A percentile compares a stretch with the other conserved stretches of the same genome.
Conservation (phyloP, 164 flowering plant genomes). For the Piper betle region DNA sequence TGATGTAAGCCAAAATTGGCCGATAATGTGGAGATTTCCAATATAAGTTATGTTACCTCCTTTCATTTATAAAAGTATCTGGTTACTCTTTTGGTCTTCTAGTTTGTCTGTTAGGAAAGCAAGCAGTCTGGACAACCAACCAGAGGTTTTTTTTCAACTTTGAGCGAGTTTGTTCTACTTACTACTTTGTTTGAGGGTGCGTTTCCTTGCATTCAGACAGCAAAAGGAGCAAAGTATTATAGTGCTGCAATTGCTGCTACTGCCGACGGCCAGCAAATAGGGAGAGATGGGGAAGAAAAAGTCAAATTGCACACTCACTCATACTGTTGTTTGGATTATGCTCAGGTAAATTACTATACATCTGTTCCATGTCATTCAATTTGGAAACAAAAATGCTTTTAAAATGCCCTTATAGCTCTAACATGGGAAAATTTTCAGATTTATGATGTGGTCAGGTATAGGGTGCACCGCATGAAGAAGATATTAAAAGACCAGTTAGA, state of each 20-base stretch:
- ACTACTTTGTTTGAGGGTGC: background rate
- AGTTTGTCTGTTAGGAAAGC: too few relatives aligned
- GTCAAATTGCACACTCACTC: conserved; percentile 91
- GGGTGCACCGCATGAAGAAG: conserved; percentile 90
- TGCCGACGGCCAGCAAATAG: conserved; percentile 38
- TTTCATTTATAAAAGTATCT: too few relatives aligned
- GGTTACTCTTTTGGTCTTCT: background rate
- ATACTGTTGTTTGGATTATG: conserved; percentile 85
- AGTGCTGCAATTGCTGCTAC: conserved; percentile 82
- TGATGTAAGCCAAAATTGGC: too few relatives aligned
- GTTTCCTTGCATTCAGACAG: conserved; percentile 41
- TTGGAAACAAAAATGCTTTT: background rate
- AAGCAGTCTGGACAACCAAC: background rate
- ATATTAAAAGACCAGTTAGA: conserved; percentile 86
- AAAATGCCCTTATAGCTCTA: background rate
- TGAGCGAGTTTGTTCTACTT: background rate
- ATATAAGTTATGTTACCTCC: background rate
- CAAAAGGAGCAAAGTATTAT: conserved; percentile 73
- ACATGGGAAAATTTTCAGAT: conserved; percentile 43
- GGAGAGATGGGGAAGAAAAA: conserved; percentile 78
- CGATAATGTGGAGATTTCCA: too few relatives aligned
- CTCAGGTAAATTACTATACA: conserved; percentile 50
- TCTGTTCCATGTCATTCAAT: background rate
- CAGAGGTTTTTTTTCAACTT: background rate
- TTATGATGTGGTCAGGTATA: conserved; percentile 86